Conservation (phyloP, 495 filamentous ascomycete genomes). For the Sphaerosporella brunnea region DNA sequence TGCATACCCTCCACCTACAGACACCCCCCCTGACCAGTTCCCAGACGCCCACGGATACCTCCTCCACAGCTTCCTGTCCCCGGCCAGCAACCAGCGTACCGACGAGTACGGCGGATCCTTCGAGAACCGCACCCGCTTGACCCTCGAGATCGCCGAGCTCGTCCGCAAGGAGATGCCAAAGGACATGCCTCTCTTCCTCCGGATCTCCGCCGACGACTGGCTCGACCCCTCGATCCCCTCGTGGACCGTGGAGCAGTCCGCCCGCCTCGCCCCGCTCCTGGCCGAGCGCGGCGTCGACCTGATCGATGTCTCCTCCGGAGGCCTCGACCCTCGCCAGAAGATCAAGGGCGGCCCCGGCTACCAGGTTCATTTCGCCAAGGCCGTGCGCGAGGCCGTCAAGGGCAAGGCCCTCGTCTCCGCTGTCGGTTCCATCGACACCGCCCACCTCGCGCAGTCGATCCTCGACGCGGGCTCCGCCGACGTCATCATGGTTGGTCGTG, state of each 20-base stretch:
- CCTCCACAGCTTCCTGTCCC: constrained; percentile 44
- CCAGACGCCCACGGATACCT: constrained; percentile 51
- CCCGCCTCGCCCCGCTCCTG: constrained; percentile 44
- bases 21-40: too few species aligned
- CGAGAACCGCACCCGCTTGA: constrained; percentile 42
- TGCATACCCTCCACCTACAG: too few species aligned
- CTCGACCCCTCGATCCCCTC: constrained; percentile 40
- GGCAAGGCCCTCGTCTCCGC: constrained; percentile 40
- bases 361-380: constrained; percentile 46
- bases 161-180: constrained; percentile 38
- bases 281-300: constrained; percentile 52
- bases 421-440: constrained; percentile 46
- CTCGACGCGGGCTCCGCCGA: constrained; percentile 42
- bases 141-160: constrained; percentile 39
- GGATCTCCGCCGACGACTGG: constrained; percentile 52
- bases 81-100: constrained; percentile 41
- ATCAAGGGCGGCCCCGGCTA: constrained; percentile 39
- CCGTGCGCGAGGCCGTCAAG: constrained; percentile 41
- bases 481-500: constrained; percentile 41
- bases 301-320: constrained; percentile 56
- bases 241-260: constrained; percentile 48
- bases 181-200: constrained; percentile 47
- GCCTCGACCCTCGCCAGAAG: constrained; percentile 43
- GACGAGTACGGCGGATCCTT: constrained; percentile 51
- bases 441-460: constrained; percentile 30